Percentiles rank a stretch among this genome's conserved stretches.
Conservation (phyloP, 495 filamentous ascomycete species). For the Umbilicaria muhlenbergii region DNA sequence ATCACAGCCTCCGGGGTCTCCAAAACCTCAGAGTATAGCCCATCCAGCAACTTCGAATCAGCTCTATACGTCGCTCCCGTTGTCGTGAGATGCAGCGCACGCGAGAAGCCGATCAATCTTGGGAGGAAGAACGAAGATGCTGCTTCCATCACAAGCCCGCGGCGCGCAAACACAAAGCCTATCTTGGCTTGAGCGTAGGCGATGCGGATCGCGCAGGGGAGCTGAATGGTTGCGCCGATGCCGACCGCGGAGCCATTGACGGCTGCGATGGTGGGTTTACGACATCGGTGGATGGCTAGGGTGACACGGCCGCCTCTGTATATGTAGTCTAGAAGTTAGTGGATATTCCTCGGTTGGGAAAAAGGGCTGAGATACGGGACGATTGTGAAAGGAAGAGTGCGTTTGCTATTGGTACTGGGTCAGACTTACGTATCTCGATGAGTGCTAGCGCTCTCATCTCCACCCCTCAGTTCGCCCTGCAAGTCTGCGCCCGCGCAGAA, state of each 20-base stretch:
- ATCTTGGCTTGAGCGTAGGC: slow-evolving; percentile 38
- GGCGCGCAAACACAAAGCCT: slow-evolving; percentile 48
- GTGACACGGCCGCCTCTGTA: slow-evolving; percentile 37
- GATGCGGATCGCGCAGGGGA: slow-evolving; percentile 43
- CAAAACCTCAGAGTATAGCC: slow-evolving; percentile 40
- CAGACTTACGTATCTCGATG: no score
- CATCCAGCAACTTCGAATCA: slow-evolving; percentile 25
- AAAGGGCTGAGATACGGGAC: no score
- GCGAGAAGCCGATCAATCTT: slow-evolving; percentile 38
- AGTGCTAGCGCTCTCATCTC: slow-evolving; percentile 5
- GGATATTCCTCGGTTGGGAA: neutral
- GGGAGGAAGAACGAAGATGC: slow-evolving; percentile 49
- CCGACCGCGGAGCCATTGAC: slow-evolving; percentile 52
- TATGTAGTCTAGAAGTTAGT: neutral
- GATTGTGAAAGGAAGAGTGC: no score
- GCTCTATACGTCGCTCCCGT: slow-evolving; percentile 23
- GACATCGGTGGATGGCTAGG: slow-evolving; percentile 43
- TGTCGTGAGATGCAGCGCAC: slow-evolving; percentile 36
- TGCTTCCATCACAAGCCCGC: slow-evolving; percentile 48
- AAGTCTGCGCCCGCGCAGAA: slow-evolving; percentile 56
- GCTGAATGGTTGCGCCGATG: slow-evolving; percentile 52
- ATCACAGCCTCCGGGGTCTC: slow-evolving; percentile 33
- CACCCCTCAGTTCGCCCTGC: slow-evolving; percentile 31
- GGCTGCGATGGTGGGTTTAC: slow-evolving; percentile 48
- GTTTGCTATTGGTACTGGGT: no score